Evolutionary conservation across 805 yeast species (phyloP).

Genomic region (Priceomyces carsonii): DNA sequence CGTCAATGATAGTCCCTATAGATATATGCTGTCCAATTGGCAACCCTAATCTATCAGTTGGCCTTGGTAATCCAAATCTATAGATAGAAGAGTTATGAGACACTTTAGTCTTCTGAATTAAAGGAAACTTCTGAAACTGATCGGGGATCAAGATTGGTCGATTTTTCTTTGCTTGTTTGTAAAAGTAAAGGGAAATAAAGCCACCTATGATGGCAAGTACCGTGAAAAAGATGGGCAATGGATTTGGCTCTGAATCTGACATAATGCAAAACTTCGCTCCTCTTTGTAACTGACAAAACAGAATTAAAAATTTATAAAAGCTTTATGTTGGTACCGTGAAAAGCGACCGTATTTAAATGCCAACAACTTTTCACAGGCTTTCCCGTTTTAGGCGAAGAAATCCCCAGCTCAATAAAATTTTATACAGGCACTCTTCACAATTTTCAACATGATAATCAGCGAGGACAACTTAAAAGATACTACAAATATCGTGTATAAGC

Average conservation of each 20-base stretch:
- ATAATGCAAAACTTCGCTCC: constrained; percentile 2
- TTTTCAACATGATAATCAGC: too few species aligned
- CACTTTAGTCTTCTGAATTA: constrained; percentile 72
- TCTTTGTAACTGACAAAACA: neutral
- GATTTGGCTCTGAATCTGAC: constrained; percentile 34
- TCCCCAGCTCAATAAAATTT: neutral
- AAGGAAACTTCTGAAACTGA: constrained; percentile 74
- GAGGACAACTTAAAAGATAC: too few species aligned
- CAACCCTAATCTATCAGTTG: constrained; percentile 74
- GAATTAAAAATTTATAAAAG: neutral
- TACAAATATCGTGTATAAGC: too few species aligned
- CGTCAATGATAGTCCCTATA: constrained; percentile 72
- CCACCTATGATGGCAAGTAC: constrained; percentile 37
- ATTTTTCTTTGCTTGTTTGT: constrained; percentile 31
- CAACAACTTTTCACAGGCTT: constrained; percentile 2
- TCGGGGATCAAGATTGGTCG: constrained; percentile 62
- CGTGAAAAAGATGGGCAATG: constrained; percentile 40
- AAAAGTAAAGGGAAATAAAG: constrained; percentile 33
- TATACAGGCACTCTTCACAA: neutral
- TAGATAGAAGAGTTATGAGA: constrained; percentile 82
- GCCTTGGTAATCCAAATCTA: constrained; percentile 78
- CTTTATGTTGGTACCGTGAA: constrained; percentile 1
- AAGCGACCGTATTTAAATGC: neutral
- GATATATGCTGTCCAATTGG: constrained; percentile 95
- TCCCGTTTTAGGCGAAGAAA: constrained; percentile 3